Evolutionary conservation across 345 rosid species (phyloP).

Genomic region (Eucalyptus tenuipes): DNA sequence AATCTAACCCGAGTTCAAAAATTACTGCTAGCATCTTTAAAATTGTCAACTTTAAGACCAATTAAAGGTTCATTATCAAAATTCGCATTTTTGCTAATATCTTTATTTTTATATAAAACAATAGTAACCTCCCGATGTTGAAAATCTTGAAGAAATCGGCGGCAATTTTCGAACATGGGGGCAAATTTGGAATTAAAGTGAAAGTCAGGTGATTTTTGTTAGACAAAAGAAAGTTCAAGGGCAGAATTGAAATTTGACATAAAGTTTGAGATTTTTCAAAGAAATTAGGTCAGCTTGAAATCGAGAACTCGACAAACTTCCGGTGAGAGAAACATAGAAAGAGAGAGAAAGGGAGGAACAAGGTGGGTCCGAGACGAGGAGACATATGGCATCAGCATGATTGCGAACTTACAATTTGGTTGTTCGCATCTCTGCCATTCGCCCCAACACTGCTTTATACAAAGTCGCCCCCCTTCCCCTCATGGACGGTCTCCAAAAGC

Average conservation of each 20-base stretch:
- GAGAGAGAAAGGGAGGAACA: neutral
- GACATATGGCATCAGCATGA: constrained; percentile 27
- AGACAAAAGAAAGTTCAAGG: neutral
- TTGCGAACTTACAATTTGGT: constrained; percentile 7
- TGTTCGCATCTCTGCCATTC: neutral
- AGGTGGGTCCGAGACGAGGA: constrained; percentile 11
- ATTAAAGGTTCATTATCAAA: neutral
- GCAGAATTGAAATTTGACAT: neutral
- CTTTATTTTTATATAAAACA: neutral
- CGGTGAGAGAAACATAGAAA: neutral
- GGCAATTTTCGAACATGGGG: fast-evolving
- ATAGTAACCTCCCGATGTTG: fast-evolving
- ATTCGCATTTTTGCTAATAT: neutral
- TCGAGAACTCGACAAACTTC: neutral
- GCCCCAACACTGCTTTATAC: neutral
- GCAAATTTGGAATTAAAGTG: fast-evolving
- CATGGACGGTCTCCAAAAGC: neutral
- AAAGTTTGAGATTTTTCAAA: neutral
- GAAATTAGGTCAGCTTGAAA: neutral
- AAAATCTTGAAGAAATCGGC: neutral
- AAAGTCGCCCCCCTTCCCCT: neutral
- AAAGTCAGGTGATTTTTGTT: neutral
- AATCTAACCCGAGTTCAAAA: fast-evolving
- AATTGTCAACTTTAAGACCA: neutral
- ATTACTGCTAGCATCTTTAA: neutral